Percentiles rank a stretch among this genome's conserved stretches.
phyloP scores from a whole-genome alignment of 225 moss, liverwort and hornwort genomes.

The Physcomitrium patens region DNA sequence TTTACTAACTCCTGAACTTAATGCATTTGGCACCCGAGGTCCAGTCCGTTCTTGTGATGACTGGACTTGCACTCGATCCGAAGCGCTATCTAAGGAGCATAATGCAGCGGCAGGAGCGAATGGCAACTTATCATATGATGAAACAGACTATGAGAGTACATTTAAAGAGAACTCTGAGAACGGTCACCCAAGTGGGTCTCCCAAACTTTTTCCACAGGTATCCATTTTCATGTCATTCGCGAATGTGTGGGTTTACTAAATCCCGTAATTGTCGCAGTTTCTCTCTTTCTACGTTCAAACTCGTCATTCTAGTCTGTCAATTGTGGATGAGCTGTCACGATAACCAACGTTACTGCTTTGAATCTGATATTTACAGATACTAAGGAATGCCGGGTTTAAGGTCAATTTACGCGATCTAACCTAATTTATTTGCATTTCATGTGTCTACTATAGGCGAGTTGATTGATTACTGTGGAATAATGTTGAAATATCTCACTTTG shows the following conservation, averaged over 20 bases:
- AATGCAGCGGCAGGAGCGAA: slow-evolving; percentile 34
- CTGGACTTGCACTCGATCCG: slow-evolving; percentile 56
- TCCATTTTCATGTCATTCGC: slow-evolving; percentile 34
- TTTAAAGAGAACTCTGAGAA: slow-evolving; percentile 41
- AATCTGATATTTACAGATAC: slow-evolving; percentile 11
- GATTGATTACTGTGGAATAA: not conserved
- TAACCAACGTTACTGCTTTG: slow-evolving; percentile 2
- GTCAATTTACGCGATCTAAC: slow-evolving; percentile 11
- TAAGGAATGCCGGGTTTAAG: slow-evolving; percentile 15
- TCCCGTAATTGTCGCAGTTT: slow-evolving; percentile 22
- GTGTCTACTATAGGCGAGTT: slow-evolving; percentile 1
- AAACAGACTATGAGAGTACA: slow-evolving; percentile 29
- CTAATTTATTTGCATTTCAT: slow-evolving; percentile 18
- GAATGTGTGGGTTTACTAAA: not conserved
- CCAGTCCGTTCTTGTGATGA: slow-evolving; percentile 57
- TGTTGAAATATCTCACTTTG: slow-evolving; percentile 14
- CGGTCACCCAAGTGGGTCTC: slow-evolving; percentile 34
- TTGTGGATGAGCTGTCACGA: slow-evolving; percentile 15
- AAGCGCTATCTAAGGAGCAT: slow-evolving; percentile 47
- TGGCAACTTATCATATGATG: slow-evolving; percentile 33
- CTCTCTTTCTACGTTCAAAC: slow-evolving; percentile 21
- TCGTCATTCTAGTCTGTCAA: slow-evolving; percentile 15
- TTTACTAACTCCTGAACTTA: slow-evolving; percentile 35
- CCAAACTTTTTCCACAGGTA: slow-evolving; percentile 44
- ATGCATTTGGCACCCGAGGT: slow-evolving; percentile 57